Conservation (phyloP, 2,329 filamentous ascomycete species). For the Colletotrichum tropicale region DNA sequence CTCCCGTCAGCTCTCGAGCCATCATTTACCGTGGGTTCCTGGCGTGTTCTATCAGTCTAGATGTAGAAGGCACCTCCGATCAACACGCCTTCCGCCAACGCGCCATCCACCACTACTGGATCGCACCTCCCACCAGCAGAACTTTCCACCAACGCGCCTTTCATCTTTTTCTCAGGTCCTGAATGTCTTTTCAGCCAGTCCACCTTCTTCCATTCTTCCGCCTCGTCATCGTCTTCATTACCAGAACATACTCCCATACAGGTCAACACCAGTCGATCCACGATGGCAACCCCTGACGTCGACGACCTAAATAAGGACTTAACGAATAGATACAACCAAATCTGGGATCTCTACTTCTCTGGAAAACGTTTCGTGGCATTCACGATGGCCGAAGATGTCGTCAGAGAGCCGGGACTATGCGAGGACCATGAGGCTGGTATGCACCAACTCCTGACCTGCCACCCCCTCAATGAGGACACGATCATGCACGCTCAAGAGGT, state of each 20-base stretch:
- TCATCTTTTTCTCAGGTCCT: neutral
- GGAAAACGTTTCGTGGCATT: neutral
- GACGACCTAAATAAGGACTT: neutral
- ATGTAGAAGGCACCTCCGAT: neutral
- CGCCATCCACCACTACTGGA: neutral
- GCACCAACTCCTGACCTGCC: neutral
- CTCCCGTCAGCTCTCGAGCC: neutral
- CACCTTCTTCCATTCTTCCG: neutral
- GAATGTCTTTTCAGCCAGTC: neutral
- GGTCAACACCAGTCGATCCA: neutral
- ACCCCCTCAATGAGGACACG: neutral
- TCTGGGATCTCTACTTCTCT: neutral
- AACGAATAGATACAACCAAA: neutral
- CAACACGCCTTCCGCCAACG: neutral
- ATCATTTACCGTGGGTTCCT: neutral
- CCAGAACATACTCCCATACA: neutral
- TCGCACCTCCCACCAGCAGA: neutral
- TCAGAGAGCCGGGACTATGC: neutral
- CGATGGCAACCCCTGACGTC: neutral
- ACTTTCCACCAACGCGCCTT: neutral
- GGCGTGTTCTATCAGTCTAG: fast-evolving
- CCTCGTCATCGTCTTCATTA: neutral
- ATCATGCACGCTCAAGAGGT: neutral
- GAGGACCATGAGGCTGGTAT: neutral
- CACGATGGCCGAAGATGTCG: neutral